phyloP scores from a whole-genome alignment of 2,329 filamentous ascomycete species.

The Macroventuria anomochaeta region DNA sequence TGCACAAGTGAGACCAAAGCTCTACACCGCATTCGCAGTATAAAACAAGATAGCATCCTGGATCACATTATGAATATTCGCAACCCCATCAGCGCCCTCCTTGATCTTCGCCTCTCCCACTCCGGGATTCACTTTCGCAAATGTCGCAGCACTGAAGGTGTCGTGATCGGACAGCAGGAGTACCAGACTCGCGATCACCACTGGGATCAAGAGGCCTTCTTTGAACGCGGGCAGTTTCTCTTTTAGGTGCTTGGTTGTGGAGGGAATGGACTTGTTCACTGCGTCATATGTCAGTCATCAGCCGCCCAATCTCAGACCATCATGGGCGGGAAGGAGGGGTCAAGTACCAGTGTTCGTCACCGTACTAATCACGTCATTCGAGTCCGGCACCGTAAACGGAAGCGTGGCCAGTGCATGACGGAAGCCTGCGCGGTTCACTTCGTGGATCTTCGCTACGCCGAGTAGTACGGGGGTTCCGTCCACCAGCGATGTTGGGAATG shows the following conservation, averaged over 20 bases:
- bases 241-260: conserved; percentile 16
- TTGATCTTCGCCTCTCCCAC: conserved; percentile 16
- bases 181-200: conserved; percentile 24
- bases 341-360: conserved; percentile 21
- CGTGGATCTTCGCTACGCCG: conserved; percentile 27
- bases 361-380: conserved; percentile 10
- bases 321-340: too few relatives aligned
- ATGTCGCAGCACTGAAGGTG: conserved; percentile 23
- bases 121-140: conserved; percentile 15
- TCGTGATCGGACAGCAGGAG: conserved; percentile 27
- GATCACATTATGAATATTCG: conserved; percentile 28
- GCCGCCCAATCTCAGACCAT: background rate
- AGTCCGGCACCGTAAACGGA: conserved; percentile 18
- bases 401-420: conserved; percentile 18
- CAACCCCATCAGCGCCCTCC: conserved; percentile 20
- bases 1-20: too few relatives aligned
- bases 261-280: conserved; percentile 24
- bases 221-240: conserved; percentile 21
- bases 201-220: conserved; percentile 7
- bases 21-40: conserved; percentile 8
- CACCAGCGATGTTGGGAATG: conserved; percentile 18
- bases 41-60: conserved; percentile 21
- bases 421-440: conserved; percentile 25
- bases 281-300: background rate
- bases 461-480: conserved; percentile 22